Evolutionary conservation across 805 yeast genomes (phyloP).

Genomic region (Spathaspora hagerdaliae): DNA sequence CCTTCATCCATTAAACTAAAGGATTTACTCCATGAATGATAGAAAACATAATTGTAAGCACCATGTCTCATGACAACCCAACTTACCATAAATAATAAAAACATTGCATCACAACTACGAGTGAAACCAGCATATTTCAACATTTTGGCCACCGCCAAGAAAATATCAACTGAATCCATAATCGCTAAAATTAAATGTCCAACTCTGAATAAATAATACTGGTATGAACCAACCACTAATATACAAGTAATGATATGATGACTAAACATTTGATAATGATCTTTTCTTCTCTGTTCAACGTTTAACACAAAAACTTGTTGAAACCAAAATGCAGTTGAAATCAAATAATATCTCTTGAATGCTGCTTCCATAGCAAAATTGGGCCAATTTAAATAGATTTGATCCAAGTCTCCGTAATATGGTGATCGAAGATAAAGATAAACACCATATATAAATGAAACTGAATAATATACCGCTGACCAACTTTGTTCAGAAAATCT

Average conservation of each 20-base stretch:
- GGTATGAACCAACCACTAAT: conserved; percentile 68
- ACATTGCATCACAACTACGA: conserved; percentile 61
- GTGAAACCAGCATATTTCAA: conserved; percentile 66
- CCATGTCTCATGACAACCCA: conserved; percentile 79
- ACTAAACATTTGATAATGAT: conserved; percentile 78
- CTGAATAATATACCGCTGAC: conserved; percentile 58
- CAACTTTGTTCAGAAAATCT: conserved; percentile 89
- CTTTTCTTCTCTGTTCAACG: conserved; percentile 77
- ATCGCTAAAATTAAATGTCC: conserved; percentile 75
- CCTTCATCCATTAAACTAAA: conserved; percentile 46
- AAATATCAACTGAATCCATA: conserved; percentile 82
- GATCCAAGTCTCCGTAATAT: conserved; percentile 55
- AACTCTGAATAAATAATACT: conserved; percentile 64
- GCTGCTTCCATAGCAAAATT: conserved; percentile 50
- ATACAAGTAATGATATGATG: conserved; percentile 81
- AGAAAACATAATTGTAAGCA: conserved; percentile 61
- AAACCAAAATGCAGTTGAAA: conserved; percentile 74
- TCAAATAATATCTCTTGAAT: conserved; percentile 67
- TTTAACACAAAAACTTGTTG: conserved; percentile 75
- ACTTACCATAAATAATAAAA: conserved; percentile 57
- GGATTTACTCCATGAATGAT: conserved; percentile 50
- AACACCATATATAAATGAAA: conserved; percentile 54
- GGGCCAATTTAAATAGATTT: conserved; percentile 71
- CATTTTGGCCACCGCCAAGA: conserved; percentile 69
- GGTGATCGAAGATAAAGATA: conserved; percentile 53